Base-by-base conservation (phyloP, 2,329 filamentous ascomycete species). In the Aspergillus hiratsukae region DNA sequence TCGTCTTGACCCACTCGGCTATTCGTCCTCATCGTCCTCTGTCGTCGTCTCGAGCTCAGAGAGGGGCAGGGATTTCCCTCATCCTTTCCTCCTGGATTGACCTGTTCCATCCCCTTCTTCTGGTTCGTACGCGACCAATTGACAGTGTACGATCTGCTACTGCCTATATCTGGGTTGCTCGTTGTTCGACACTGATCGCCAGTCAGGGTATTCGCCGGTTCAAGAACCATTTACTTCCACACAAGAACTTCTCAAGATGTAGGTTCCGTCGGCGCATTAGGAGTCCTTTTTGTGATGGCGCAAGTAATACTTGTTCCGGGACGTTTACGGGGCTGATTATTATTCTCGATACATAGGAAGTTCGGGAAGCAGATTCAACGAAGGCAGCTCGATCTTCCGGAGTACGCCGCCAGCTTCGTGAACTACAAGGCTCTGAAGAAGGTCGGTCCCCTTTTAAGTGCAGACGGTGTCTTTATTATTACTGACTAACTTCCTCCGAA, bases 351-450 rank as follows among this genome's bases (percentile, higher is more conserved):
- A 45, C n/a, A 10, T 69, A 99, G 93, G 94, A 99, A 99, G 85
- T 99, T 99, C 81, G 94, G 94, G 76, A 99, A 99, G 82, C 91
- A 97, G 75, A 96, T 99, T 66, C 94, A 97, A 81, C 96, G 96
- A 81, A 88, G 92, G 74, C 94, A 99, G 83, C 90, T 99, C 70
- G 94, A 99, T 75, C 92, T 99, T 58, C 94, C 94, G 58, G 94
- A 99, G 83, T 99, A 99, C 87, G 93, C 94, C 60, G 91, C 93
- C 63, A 97, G 92, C 77, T 99, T 99, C 73, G 92, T 97, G 67
- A 97, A 99, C 78, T 99, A 99, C 81, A 99, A 99, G 80, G 92
- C 91, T 58, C 82, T 99, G 66, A 99, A 99, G 78, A 97, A 97
- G 90, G 94, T 96, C 53, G 5, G 62, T 53, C 31, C 31, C 7